Conservation (phyloP, 2,329 filamentous ascomycete species). For the Metarhizium anisopliae region DNA sequence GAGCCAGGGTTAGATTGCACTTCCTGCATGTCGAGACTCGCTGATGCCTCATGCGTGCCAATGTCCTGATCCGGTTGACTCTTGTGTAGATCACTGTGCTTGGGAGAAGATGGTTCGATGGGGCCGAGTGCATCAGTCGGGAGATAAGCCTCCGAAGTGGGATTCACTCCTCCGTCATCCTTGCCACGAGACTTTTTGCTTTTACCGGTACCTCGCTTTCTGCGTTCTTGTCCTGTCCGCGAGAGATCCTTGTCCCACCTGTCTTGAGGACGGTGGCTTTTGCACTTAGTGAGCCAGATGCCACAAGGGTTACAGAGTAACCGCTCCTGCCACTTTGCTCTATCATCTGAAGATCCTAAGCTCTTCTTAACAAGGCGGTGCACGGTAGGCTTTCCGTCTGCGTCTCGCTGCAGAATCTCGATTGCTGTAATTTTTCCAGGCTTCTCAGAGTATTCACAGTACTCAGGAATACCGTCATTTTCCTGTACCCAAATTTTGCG, state of each 20-base stretch:
- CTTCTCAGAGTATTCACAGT: conserved; percentile 63
- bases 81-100: conserved; percentile 13
- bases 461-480: conserved; percentile 58
- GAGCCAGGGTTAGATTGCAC: conserved; percentile 27
- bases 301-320: conserved; percentile 93
- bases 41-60: neutral
- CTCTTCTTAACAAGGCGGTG: conserved; percentile 76
- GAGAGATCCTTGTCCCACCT: conserved; percentile 66
- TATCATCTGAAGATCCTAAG: conserved; percentile 52
- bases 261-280: conserved; percentile 70
- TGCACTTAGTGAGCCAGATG: conserved; percentile 87
- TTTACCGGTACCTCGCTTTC: conserved; percentile 35
- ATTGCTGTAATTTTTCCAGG: conserved; percentile 68
- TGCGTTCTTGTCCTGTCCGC: conserved; percentile 41
- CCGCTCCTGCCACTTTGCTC: conserved; percentile 58
- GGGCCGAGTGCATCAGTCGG: conserved; percentile 45
- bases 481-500: conserved; percentile 83
- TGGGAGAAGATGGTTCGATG: conserved; percentile 29
- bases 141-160: conserved; percentile 45
- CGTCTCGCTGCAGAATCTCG: conserved; percentile 54
- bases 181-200: conserved; percentile 41
- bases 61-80: neutral
- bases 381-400: conserved; percentile 50
- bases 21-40: conserved; percentile 9
- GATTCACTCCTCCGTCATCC: conserved; percentile 33